Evolutionary conservation across 2,329 filamentous ascomycete genomes (phyloP).

Genomic region (Graphilbum sp.): DNA sequence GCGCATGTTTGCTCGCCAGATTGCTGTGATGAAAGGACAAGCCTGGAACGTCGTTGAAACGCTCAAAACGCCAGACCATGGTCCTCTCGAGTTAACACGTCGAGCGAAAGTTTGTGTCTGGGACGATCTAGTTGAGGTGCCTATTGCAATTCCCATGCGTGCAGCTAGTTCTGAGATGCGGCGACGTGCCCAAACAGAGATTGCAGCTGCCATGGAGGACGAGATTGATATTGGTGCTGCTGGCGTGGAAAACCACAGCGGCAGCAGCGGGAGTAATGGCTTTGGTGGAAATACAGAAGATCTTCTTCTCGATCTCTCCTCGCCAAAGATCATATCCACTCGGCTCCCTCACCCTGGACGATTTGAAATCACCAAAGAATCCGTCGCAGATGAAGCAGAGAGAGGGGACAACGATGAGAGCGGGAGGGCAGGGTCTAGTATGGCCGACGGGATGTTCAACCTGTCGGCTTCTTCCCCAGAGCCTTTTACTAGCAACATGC

Average conservation of each 20-base stretch:
- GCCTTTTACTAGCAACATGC: too few species aligned
- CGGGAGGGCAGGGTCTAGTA: too few species aligned
- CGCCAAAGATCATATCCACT: constrained; percentile 29
- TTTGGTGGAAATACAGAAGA: constrained; percentile 31
- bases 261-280: not conserved
- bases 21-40: constrained; percentile 98
- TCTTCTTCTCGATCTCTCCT: constrained; percentile 49
- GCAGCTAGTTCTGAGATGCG: constrained; percentile 72
- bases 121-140: constrained; percentile 95
- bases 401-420: too few species aligned
- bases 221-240: constrained; percentile 73
- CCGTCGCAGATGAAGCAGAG: constrained; percentile 20
- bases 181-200: constrained; percentile 26
- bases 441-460: too few species aligned
- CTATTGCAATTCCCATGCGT: constrained; percentile 80
- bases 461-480: too few species aligned
- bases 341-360: constrained; percentile 55
- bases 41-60: constrained; percentile 99
- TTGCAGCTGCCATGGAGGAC: constrained; percentile 42
- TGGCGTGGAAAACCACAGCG: not conserved
- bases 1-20: constrained; percentile 96
- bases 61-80: constrained; percentile 80
- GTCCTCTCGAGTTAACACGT: constrained; percentile 77
- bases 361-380: constrained; percentile 46
- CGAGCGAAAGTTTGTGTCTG: constrained; percentile 87